Base-by-base conservation (phyloP, 768 basidiomycete genomes). In the Termitomyces sp. region DNA sequence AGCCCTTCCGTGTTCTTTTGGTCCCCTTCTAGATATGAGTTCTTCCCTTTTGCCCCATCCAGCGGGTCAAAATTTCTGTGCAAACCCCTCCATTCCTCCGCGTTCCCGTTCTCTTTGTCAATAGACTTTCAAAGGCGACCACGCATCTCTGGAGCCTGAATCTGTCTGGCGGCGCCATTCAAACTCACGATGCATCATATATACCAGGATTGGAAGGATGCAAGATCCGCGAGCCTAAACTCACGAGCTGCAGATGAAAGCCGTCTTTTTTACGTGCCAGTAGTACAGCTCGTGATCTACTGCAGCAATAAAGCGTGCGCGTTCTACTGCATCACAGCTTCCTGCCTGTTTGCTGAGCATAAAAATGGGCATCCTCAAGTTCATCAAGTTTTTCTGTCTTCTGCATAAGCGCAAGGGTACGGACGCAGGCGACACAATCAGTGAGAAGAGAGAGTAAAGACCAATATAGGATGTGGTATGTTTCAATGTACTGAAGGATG, bases 401-500 rank as follows among this genome's bases (percentile, higher is more conserved):
- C 45, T 72, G 72, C 4, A 71, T 63, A 20, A 67, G 67, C 4
- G 67, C 57, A 34, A 72, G 65, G 8, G 62, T 61, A 4, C 60
- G 51, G 11, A 69, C 70, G 14, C 63, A 60, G 2, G 64, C 61
- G 6, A 60, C 53, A 11, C 65, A 67, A 42, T 67, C 31, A 5
- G 60, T 54, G 17, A 69, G 42, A 17, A 60, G 66, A 17, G 72
- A 70, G n/a, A 71, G 66, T 1, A 72, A 64, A 32, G 67, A 67
- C 4, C 52, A 38, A 38, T 63, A 58, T 34, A 60, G 57, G 8
- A 57, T 61, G 56, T 72, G 57, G 42, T 67, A 70, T 20, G 64
- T 68, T 57, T 73, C 72, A 38, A 70, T 65, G 58, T 72, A 72
- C 12, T 68, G 65, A n/a, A 73, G 66, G 42, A 72, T 72, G 34